Evolutionary conservation across 2,329 filamentous ascomycete species (phyloP), one percentile per base, ranked within the genome.

Genomic region (Elsinoe fawcettii): DNA sequence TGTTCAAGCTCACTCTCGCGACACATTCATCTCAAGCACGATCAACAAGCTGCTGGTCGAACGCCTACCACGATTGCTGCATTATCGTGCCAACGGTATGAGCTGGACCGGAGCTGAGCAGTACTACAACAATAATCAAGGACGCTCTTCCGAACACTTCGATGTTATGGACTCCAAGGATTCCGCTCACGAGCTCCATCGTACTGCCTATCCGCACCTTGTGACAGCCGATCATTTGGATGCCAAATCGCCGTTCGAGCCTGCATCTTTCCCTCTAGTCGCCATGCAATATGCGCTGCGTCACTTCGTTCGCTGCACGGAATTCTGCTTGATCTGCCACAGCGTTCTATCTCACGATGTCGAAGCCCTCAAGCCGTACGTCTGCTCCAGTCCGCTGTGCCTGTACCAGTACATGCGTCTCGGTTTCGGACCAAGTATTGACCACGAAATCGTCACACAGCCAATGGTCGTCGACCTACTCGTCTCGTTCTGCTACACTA

Each of bases 291-390:
- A 91, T 63, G 78, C 84, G 0, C 74, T 95, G 23, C 83, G 85
- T 1, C 87, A 90, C 64, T 83, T 96, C 59, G 80, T 87, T 6
- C 84, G 83, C 59, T 96, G 89, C 68, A 90, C 88, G 0, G 84
- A 93, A 56, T 95, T 92, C 69, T 96, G 91, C 69, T 79, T 95
- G 56, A 84, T 91, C 22, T 96, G 91, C 65, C 88, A 95, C 69
- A 80, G 80, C 62, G 85, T 79, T 62, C 78, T 88, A 34, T 70
- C 80, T 1, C 77, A 77, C 1, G 79, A 81, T 0, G 84, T 92
- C 36, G 82, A 85, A 64, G 82, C 86, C 1, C 74, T 90, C 59
- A 89, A 88, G 63, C 87, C 87, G 2, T 78, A 79, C 60, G 89
- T 96, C 44, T 96, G 91, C 71, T 81, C 81, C 20, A 79, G 81